Evolutionary conservation across 2,329 filamentous ascomycete genomes (phyloP).

Genomic region (Talaromyces sp.): DNA sequence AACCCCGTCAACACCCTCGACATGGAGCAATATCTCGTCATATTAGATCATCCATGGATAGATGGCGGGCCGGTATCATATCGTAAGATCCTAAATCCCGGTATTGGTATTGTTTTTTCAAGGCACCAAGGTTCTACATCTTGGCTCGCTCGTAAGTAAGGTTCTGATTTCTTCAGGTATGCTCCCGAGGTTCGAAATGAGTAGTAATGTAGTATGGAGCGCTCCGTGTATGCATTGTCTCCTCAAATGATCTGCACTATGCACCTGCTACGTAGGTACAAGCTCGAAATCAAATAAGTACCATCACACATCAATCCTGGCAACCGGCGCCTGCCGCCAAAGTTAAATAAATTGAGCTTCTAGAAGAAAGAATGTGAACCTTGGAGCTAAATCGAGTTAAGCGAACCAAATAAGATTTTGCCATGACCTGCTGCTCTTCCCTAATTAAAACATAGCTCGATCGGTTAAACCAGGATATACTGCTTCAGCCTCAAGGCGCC

Average conservation of each 20-base stretch:
- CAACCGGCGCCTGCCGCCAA: constrained; percentile 17
- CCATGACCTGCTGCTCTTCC: constrained; percentile 5
- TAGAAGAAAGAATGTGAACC: constrained; percentile 14
- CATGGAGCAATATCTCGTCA: not conserved
- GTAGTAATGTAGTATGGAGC: not conserved
- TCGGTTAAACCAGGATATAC: not conserved
- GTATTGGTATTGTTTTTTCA: not conserved
- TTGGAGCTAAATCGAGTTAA: not conserved
- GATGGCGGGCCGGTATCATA: not conserved
- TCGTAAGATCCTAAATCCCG: not conserved
- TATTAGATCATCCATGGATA: no score
- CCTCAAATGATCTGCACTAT: not conserved
- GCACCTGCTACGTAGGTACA: no score
- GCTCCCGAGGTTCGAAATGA: no score
- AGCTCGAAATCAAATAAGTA: no score
- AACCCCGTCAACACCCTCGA: no score
- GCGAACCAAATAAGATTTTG: not conserved
- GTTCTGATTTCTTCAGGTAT: no score
- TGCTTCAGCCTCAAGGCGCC: not conserved
- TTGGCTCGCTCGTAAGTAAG: not conserved
- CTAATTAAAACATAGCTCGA: constrained; percentile 9
- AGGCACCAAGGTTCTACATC: not conserved
- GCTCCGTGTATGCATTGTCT: not conserved
- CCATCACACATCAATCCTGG: no score
- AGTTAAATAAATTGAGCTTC: constrained; percentile 22